Evolutionary conservation across 352 stramenopile genomes (phyloP).

Genomic region (Plasmopara halstedii): DNA sequence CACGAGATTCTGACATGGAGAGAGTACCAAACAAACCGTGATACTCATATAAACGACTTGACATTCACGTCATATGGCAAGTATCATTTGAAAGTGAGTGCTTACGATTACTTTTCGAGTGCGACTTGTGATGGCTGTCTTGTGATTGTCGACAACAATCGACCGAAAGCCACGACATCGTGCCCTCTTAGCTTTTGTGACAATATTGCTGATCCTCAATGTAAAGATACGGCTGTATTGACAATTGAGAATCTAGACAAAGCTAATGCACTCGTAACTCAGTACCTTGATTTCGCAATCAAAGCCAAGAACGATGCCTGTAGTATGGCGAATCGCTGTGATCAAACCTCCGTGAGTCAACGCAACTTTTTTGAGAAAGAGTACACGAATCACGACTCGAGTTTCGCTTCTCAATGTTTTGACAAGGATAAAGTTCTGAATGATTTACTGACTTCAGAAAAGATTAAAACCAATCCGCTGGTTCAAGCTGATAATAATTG

Average conservation of each 20-base stretch:
- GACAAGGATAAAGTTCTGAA: constrained; percentile 11
- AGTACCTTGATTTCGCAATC: constrained; percentile 35
- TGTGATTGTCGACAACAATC: constrained; percentile 43
- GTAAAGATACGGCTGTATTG: constrained; percentile 10
- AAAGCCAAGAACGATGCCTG: constrained; percentile 49
- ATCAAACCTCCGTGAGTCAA: constrained; percentile 26
- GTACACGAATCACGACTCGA: constrained; percentile 11
- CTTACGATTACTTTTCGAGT: constrained; percentile 37
- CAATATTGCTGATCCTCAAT: constrained; percentile 2
- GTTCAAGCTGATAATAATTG: constrained; percentile 2
- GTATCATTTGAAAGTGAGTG: constrained; percentile 43
- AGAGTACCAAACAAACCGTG: constrained; percentile 37
- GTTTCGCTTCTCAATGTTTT: constrained; percentile 28
- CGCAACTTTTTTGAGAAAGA: constrained; percentile 37
- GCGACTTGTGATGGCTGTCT: constrained; percentile 46
- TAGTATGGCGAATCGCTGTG: constrained; percentile 35
- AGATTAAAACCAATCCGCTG: constrained; percentile 34
- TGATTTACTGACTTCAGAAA: constrained; percentile 15
- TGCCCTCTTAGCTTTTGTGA: constrained; percentile 43
- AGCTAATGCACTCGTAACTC: constrained; percentile 11
- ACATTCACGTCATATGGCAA: constrained; percentile 39
- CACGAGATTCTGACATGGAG: constrained; percentile 31
- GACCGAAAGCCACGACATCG: constrained; percentile 24
- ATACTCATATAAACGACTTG: constrained; percentile 33
- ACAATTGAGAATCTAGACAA: constrained; percentile 27